Conservation (phyloP, 208 protist species). For the Leishmania tropica region DNA sequence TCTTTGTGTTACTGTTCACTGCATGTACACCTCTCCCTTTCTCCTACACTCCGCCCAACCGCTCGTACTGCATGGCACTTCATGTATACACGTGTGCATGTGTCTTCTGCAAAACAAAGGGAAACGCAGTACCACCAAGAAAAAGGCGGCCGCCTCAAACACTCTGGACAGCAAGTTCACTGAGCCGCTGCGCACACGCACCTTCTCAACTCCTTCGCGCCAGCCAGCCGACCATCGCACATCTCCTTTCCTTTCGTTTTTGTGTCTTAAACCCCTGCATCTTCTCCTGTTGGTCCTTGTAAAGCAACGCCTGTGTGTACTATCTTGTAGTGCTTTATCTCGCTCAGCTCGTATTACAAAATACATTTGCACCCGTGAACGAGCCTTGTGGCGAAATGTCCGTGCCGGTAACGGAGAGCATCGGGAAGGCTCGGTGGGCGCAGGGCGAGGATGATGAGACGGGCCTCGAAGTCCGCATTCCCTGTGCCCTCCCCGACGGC, state of each 20-base stretch:
- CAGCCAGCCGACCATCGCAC: slow-evolving; percentile 1
- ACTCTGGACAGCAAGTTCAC: not conserved
- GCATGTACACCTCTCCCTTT: not conserved
- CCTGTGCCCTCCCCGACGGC: slow-evolving; percentile 60
- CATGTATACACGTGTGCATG: not conserved
- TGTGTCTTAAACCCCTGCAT: not conserved
- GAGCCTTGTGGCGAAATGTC: slow-evolving; percentile 15
- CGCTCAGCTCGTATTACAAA: not conserved
- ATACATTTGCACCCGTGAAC: not conserved
- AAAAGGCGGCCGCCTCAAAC: not conserved
- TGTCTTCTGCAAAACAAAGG: not conserved
- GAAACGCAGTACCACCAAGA: not conserved
- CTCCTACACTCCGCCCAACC: not conserved
- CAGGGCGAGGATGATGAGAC: slow-evolving; percentile 74
- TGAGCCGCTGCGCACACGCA: not conserved
- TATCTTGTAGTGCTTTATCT: not conserved
- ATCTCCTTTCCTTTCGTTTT: slow-evolving; percentile 6
- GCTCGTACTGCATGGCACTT: too few species aligned
- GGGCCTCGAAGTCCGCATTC: slow-evolving; percentile 74
- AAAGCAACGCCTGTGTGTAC: not conserved
- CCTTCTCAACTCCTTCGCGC: not conserved
- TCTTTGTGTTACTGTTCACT: not conserved
- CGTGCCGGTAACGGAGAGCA: slow-evolving; percentile 47
- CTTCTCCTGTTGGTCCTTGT: not conserved
- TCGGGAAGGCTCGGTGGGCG: slow-evolving; percentile 74